Base-by-base conservation (phyloP, 2,329 filamentous ascomycete species). In the Decorospora gaudefroyi region DNA sequence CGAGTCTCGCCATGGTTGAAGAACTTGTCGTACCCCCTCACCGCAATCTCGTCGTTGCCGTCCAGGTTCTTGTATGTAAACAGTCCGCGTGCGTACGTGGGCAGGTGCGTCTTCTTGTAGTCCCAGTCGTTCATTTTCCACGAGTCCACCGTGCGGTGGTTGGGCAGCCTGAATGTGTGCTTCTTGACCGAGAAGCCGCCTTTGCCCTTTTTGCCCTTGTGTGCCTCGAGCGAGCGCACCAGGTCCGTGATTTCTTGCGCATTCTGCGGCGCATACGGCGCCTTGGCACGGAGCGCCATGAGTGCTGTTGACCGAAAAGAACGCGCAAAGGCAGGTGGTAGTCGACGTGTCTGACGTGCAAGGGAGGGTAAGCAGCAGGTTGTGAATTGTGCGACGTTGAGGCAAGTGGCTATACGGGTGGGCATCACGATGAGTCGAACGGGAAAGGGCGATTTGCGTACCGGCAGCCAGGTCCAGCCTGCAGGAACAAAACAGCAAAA, bases 1-100 rank as follows among this genome's bases (percentile, higher is more conserved):
- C 75, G 71, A 6, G 95, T 86, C 73, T 99, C 93, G 36, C 82
- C 82, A 27, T 89, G 80, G 61, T 99, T 99, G 82, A 99, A 99
- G 76, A 99, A 99, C 73, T 99, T 99, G 78, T 99, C 92, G 72
- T 99, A 99, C 37, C 93, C 93, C 59, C 93, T 82, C 34, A 90
- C 83, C 1, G 81, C 87, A 57, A 99, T 96, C 70, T 96, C 89
- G 9, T 82, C 75, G 6, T 81, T 76, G 6, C 84, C 83, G 17
- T 81, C 76, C 35, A 78, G 75, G 51, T 81, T 85, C 53, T 74
- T 81, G 28, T 86, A 87, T n/a, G 91, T 99, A 72, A 99, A 99
- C 1, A 99, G 80, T 5, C 93, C 93, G 40, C 93, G 85, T 4
- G 93, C 91, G 68, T 96, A 96, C 1, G 90, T 96, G 4, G 93